Evolutionary conservation across 768 basidiomycete species (phyloP), one percentile per base, ranked within the genome.

Genomic region (Rhodocollybia butyracea): DNA sequence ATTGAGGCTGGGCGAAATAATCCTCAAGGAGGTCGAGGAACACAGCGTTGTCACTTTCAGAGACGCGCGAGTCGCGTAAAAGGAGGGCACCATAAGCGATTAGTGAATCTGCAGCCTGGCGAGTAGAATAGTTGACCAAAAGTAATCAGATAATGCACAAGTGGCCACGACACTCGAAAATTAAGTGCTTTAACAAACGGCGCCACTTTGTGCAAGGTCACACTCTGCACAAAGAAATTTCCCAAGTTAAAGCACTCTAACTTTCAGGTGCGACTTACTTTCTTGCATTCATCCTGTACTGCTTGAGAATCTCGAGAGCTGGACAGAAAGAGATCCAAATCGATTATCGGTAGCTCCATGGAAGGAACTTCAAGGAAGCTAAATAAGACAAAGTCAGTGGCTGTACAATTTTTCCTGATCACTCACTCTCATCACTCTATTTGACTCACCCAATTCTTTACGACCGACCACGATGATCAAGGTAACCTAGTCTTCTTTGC

Each of bases 21-120:
- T 95, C 92, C 67, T 98, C 95, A 40, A 95, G 77, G 45, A 96
- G 76, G 72, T 97, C 89, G 38, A 98, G 80, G 68, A 98, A 98
- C 12, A 73, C 72, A 29, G 76, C 66, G 67, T 98, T 98, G 68
- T 93, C 89, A 22, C 83, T 75, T 64, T 92, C 90, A 3, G 84
- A 82, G 21, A 94, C 91, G 12, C 94, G 81, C 13, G 88, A 88
- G 69, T 97, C 95, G 53, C 82, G 86, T 38, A 97, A 75, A 24
- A 97, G 78, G 22, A 97, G 80, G 0, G 95, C 95, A 2, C 95
- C 95, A 57, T 89, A 94, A 34, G 78, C 76, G 54, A 91, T 88
- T 32, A 97, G 75, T 3, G 91, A 89, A 60, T 89, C 76, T 5
- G 94, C 90, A 31, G 87, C 89, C 89, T 92, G 32, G 46, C 7